Evolutionary conservation across 306 rosid species (phyloP).

Genomic region (Abrus precatorius): DNA sequence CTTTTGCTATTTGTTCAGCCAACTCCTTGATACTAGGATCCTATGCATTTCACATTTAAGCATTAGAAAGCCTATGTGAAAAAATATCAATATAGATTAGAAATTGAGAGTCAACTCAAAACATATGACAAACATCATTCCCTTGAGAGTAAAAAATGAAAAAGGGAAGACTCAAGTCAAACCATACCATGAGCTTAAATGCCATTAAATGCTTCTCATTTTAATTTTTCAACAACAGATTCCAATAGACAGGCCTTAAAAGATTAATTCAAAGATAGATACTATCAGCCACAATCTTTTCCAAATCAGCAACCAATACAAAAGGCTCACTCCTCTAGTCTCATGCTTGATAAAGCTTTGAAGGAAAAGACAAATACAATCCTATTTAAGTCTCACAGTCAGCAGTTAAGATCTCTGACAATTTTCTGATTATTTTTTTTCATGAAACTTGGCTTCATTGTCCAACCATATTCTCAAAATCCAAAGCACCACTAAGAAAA

Average conservation of each 20-base stretch:
- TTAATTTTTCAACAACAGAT: neutral
- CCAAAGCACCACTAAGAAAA: conserved; percentile 5
- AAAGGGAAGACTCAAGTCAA: conserved; percentile 4
- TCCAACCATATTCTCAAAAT: conserved; percentile 42
- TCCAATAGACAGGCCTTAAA: conserved; percentile 16
- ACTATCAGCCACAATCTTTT: conserved; percentile 38
- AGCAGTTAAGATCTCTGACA: conserved; percentile 18
- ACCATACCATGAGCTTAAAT: neutral
- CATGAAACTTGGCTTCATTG: conserved; percentile 2
- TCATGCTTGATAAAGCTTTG: conserved; percentile 4
- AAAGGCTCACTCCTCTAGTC: conserved; percentile 18
- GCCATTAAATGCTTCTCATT: conserved; percentile 33
- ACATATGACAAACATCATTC: conserved; percentile 35
- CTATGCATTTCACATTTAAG: conserved; percentile 54
- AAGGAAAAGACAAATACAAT: conserved; percentile 25
- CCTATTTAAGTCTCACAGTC: conserved; percentile 4
- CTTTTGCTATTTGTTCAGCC: conserved; percentile 96
- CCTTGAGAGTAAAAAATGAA: conserved; percentile 28
- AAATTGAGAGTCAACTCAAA: conserved; percentile 30
- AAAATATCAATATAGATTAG: conserved; percentile 1
- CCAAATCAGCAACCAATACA: conserved; percentile 23
- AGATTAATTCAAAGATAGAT: conserved; percentile 8
- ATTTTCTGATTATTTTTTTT: neutral
- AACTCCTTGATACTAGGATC: conserved; percentile 98
- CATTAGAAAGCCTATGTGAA: conserved; percentile 34